Evolutionary conservation across 176 grass and related monocot species (phyloP).

Genomic region (Neostapfia colusana): DNA sequence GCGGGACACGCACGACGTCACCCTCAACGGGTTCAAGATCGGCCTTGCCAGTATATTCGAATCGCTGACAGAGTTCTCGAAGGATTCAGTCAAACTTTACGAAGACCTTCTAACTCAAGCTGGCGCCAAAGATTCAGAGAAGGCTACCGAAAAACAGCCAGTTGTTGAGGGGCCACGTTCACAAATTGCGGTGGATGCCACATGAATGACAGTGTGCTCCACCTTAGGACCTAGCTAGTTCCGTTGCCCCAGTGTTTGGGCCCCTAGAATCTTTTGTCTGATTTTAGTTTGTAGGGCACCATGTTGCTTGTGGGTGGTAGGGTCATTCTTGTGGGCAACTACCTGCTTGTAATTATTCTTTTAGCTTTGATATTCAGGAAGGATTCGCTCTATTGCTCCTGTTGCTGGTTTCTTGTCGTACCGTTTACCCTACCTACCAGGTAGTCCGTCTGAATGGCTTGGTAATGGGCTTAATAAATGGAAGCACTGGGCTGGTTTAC

Average conservation of each 20-base stretch:
- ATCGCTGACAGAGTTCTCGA: constrained; percentile 71
- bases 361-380: constrained; percentile 45
- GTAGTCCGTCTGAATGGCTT: background rate
- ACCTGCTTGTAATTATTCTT: constrained; percentile 80
- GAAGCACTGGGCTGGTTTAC: background rate
- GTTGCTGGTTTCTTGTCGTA: constrained; percentile 31
- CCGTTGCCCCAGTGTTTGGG: constrained; percentile 66
- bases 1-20: constrained; percentile 76
- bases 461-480: background rate
- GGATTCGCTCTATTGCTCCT: constrained; percentile 27
- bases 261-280: constrained; percentile 48
- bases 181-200: constrained; percentile 27
- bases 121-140: constrained; percentile 35
- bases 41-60: constrained; percentile 80
- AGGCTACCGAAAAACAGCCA: constrained; percentile 41
- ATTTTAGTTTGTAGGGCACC: constrained; percentile 45
- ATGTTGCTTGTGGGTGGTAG: constrained; percentile 31
- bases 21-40: constrained; percentile 94
- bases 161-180: constrained; percentile 33
- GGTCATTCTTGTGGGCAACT: constrained; percentile 66
- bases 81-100: constrained; percentile 62
- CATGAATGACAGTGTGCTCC: constrained; percentile 23
- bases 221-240: constrained; percentile 41
- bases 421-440: background rate
- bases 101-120: constrained; percentile 52